A percentile compares a stretch with the other conserved stretches of the same genome.
phyloP scores from a whole-genome alignment of 2,329 filamentous ascomycete genomes.

The Ascochyta lentis region DNA sequence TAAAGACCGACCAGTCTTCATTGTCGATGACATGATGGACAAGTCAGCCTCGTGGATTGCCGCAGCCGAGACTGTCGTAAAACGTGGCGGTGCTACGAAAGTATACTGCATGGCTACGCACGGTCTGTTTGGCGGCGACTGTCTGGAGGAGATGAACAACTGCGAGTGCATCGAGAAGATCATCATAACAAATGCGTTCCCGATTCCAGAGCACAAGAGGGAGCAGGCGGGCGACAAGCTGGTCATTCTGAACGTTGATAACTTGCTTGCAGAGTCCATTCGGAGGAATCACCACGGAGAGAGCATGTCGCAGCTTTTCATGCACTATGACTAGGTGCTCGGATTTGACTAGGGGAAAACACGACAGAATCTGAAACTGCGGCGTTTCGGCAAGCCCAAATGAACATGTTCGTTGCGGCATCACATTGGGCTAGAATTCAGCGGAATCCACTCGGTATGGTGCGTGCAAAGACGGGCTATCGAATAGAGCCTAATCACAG shows the following conservation, averaged over 20 bases:
- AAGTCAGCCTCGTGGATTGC: conserved; percentile 97
- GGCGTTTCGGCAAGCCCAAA: not conserved
- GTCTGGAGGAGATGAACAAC: conserved; percentile 84
- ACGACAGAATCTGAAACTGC: not conserved
- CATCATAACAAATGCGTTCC: conserved; percentile 96
- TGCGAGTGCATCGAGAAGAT: conserved; percentile 95
- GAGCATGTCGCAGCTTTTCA: conserved; percentile 66
- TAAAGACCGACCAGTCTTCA: conserved; percentile 83
- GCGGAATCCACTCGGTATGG: not conserved
- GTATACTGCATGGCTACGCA: conserved; percentile 99
- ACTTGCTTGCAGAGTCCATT: conserved; percentile 88
- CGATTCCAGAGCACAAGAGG: conserved; percentile 77
- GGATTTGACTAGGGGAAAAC: not conserved
- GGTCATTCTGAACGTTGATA: conserved; percentile 86
- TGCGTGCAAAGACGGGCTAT: not conserved
- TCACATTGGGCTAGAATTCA: not conserved
- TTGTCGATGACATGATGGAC: conserved; percentile 99
- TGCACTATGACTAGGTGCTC: conserved; percentile 48
- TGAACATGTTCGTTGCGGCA: not conserved
- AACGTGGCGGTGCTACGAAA: conserved; percentile 86
- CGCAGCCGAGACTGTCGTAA: conserved; percentile 94
- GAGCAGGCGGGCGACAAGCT: conserved; percentile 76
- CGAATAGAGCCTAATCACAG: not conserved
- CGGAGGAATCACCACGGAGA: conserved; percentile 96
- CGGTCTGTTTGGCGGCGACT: conserved; percentile 89